Conservation (phyloP, 148 eudicot genomes). For the Amaranthus palmeri region DNA sequence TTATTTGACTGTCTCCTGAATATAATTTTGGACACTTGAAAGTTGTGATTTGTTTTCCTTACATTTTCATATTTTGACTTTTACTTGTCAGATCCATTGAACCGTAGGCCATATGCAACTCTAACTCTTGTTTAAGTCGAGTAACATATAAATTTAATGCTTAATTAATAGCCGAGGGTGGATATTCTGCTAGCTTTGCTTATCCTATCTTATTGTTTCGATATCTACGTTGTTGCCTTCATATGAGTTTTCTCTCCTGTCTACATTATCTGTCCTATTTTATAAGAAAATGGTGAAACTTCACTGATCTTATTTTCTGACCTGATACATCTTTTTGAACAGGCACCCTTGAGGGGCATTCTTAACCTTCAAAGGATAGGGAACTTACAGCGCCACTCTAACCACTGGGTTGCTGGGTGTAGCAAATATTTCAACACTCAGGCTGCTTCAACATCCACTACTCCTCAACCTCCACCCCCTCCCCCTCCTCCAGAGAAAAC, state of each 20-base stretch:
- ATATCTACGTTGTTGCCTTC: background rate
- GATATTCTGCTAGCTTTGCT: too few relatives aligned
- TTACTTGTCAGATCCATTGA: too few relatives aligned
- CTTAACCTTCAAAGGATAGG: slow-evolving; percentile 53
- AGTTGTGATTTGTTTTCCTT: too few relatives aligned
- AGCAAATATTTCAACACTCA: slow-evolving; percentile 73
- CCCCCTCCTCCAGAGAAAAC: slow-evolving; percentile 98
- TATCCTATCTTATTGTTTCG: too few relatives aligned
- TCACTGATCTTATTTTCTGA: background rate
- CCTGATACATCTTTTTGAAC: slow-evolving; percentile 1
- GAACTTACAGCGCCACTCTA: slow-evolving; percentile 33
- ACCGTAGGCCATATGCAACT: too few relatives aligned
- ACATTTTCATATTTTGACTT: too few relatives aligned
- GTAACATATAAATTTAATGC: too few relatives aligned
- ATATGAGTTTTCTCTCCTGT: background rate
- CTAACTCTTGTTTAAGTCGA: too few relatives aligned
- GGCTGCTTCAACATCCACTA: slow-evolving; percentile 63
- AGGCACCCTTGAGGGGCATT: slow-evolving; percentile 79
- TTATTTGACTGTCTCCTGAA: too few relatives aligned
- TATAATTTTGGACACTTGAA: too few relatives aligned
- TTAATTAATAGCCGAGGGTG: too few relatives aligned
- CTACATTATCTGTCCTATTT: background rate
- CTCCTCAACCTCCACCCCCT: slow-evolving; percentile 83
- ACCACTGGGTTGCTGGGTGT: slow-evolving; percentile 34
- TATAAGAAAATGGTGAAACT: background rate